phyloP scores from a whole-genome alignment of 2,329 filamentous ascomycete species.

The Talaromyces sp. region DNA sequence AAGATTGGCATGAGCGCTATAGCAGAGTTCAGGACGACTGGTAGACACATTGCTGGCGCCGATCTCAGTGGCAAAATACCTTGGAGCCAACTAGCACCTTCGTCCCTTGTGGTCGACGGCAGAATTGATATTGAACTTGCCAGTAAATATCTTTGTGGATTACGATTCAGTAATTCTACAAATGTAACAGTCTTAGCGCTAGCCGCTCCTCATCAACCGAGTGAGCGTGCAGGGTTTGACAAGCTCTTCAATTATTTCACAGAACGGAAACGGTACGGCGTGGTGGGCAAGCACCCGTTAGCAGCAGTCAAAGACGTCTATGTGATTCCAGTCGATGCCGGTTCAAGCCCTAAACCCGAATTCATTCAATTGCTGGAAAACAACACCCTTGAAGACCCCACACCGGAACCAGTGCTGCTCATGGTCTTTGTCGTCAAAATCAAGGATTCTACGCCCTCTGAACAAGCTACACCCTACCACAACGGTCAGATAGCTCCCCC shows the following conservation, averaged over 20 bases:
- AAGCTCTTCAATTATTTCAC: constrained; percentile 85
- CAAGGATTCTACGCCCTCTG: constrained; percentile 40
- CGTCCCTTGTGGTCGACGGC: constrained; percentile 59
- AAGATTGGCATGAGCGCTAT: constrained; percentile 72
- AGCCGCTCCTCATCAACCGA: constrained; percentile 57
- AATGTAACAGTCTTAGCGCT: constrained; percentile 81
- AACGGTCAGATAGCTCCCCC: constrained; percentile 31
- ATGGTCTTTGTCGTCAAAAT: constrained; percentile 81
- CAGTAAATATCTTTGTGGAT: constrained; percentile 83
- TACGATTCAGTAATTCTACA: constrained; percentile 75
- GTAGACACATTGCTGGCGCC: constrained; percentile 78
- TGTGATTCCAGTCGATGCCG: constrained; percentile 77
- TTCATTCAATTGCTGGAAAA: constrained; percentile 87
- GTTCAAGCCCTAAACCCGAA: constrained; percentile 66
- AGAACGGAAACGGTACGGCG: constrained; percentile 77
- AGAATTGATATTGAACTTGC: constrained; percentile 77
- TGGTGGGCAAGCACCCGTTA: constrained; percentile 71
- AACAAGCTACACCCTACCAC: constrained; percentile 40
- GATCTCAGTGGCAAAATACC: constrained; percentile 65
- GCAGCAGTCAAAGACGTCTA: constrained; percentile 85
- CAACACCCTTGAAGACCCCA: constrained; percentile 69
- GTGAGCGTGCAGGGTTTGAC: constrained; percentile 62
- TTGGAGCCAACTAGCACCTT: constrained; percentile 74
- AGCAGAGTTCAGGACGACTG: constrained; percentile 71
- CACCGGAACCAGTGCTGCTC: constrained; percentile 72